These are phyloP conservation scores for Schoenoplectus tabernaemontani DNA, from an alignment of 202 grass and related monocot species.

Conservation along the genomic window DNA sequence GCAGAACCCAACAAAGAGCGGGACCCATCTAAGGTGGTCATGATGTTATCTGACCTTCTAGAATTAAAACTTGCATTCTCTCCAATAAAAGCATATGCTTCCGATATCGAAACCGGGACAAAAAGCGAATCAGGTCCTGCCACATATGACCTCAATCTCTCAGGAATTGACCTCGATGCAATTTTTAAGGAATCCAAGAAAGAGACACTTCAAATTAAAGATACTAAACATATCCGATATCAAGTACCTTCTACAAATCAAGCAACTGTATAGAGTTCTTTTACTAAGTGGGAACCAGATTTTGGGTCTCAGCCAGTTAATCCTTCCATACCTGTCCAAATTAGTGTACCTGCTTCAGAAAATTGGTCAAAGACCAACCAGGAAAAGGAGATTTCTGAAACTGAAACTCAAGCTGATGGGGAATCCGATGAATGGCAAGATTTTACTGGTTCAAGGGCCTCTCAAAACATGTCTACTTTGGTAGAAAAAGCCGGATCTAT, in stretches of 20 bases:
- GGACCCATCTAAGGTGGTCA: constrained; percentile 16
- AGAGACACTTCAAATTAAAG: too few species aligned
- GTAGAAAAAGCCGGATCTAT: neutral
- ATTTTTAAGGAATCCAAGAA: too few species aligned
- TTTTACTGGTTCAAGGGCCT: constrained; percentile 29
- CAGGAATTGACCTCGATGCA: too few species aligned
- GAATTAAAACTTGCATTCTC: constrained; percentile 55
- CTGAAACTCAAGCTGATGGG: constrained; percentile 31
- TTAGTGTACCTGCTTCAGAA: neutral
- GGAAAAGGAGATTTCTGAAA: neutral
- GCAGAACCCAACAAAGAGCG: constrained; percentile 34
- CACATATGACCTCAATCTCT: neutral
- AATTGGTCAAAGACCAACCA: neutral
- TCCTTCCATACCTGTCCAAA: neutral
- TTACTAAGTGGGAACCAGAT: too few species aligned
- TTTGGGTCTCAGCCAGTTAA: constrained; percentile 28
- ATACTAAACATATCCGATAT: too few species aligned
- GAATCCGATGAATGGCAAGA: constrained; percentile 55
- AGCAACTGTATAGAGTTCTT: too few species aligned
- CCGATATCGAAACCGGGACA: constrained; percentile 25
- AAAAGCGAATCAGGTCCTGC: constrained; percentile 30
- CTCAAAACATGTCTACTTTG: neutral
- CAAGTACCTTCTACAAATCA: too few species aligned
- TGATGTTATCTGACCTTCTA: constrained; percentile 70
- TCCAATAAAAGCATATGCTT: neutral